A percentile compares a stretch with the other conserved stretches of the same genome.
Conservation (phyloP, 78 protist genomes). For the Speleostelium caveatum region DNA sequence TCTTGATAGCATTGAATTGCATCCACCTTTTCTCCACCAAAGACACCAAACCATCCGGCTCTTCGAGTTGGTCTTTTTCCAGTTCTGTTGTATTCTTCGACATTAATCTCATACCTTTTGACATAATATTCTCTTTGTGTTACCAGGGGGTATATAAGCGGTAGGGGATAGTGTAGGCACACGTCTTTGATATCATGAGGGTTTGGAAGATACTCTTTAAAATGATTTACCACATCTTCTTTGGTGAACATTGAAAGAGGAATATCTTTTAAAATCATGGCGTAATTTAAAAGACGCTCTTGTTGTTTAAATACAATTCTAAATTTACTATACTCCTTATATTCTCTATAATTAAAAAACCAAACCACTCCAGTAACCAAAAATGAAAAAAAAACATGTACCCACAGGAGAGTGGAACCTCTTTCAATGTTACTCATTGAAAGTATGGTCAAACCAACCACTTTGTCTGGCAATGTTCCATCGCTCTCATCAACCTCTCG, state of each 20-base stretch:
- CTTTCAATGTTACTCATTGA: slow-evolving; percentile 66
- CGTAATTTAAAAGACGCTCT: slow-evolving; percentile 23
- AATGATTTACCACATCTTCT: neutral
- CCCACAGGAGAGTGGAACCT: slow-evolving; percentile 41
- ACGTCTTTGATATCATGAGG: slow-evolving; percentile 22
- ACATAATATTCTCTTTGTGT: slow-evolving; percentile 24
- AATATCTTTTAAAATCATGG: slow-evolving; percentile 20
- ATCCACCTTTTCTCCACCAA: slow-evolving; percentile 51
- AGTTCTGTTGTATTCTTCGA: slow-evolving; percentile 1
- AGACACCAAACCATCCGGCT: slow-evolving; percentile 29
- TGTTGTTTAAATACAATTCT: slow-evolving; percentile 33
- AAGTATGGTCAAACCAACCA: slow-evolving; percentile 31
- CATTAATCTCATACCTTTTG: slow-evolving; percentile 24
- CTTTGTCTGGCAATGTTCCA: slow-evolving; percentile 34
- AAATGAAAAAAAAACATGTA: slow-evolving; percentile 35
- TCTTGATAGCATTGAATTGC: slow-evolving; percentile 37
- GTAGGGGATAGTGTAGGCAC: neutral
- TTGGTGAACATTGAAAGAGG: slow-evolving; percentile 16
- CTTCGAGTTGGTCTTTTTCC: neutral
- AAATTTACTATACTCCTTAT: neutral
- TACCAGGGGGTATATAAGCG: neutral
- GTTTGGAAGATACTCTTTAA: slow-evolving; percentile 5
- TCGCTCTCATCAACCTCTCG: slow-evolving; percentile 1
- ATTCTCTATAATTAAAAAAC: slow-evolving; percentile 22
- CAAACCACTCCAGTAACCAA: slow-evolving; percentile 32